A percentile compares a stretch with the other conserved stretches of the same genome.
Conservation (phyloP, 2,329 filamentous ascomycete genomes). For the Erysiphe pulchra region DNA sequence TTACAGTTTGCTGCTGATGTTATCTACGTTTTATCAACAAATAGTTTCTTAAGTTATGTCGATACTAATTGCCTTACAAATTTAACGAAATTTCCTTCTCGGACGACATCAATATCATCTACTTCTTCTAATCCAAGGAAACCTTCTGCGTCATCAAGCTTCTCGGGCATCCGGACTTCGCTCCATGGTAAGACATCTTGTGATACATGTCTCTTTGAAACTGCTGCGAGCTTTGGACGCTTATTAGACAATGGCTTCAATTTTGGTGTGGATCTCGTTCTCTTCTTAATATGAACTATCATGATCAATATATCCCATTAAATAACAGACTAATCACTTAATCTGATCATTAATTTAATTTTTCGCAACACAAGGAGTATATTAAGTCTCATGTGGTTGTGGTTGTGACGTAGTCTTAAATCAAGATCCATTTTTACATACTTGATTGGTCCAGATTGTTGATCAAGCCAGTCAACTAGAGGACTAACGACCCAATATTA, state of each 20-base stretch:
- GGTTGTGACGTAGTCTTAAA: no score
- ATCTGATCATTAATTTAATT: no score
- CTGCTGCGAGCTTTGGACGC: constrained; percentile 10
- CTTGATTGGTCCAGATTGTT: no score
- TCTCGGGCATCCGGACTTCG: constrained; percentile 40
- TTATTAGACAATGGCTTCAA: constrained; percentile 10
- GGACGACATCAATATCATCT: constrained; percentile 68
- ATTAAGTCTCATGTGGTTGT: no score
- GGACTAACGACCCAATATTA: no score
- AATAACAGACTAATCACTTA: no score
- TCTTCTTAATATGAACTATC: constrained; percentile 8
- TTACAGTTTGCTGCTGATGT: neutral
- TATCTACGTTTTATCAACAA: neutral
- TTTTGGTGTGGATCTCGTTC: constrained; percentile 7
- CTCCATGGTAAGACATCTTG: constrained; percentile 29
- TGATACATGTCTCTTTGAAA: constrained; percentile 16
- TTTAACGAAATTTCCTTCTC: constrained; percentile 29
- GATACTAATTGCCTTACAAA: constrained; percentile 20
- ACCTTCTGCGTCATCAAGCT: constrained; percentile 70
- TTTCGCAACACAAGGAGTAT: no score
- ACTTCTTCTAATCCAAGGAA: constrained; percentile 85
- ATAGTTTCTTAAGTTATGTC: neutral
- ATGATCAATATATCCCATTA: no score
- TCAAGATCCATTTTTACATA: no score
- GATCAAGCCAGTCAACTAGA: no score